Conservation (phyloP, 2,329 filamentous ascomycete genomes). For the Coniella vitis region DNA sequence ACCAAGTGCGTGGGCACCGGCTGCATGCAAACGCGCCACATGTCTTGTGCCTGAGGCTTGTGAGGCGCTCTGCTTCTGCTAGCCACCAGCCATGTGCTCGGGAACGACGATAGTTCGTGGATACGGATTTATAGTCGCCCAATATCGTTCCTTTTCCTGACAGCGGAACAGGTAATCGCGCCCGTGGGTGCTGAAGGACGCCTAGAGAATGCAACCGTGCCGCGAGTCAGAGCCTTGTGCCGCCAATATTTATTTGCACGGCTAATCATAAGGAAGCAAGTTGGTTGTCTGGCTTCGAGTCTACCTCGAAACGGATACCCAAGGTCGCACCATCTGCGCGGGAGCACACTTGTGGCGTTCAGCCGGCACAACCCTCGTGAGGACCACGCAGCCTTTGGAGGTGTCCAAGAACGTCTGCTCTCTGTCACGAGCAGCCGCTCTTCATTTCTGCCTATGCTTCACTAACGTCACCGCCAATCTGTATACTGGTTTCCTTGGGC, state of each 20-base stretch:
- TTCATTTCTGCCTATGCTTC: too few species aligned
- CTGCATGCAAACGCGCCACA: conserved; percentile 7
- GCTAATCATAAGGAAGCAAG: conserved; percentile 6
- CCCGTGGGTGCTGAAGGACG: neutral
- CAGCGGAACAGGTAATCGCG: neutral
- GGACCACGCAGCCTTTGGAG: neutral
- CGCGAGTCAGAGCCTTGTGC: neutral
- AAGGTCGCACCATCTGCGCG: neutral
- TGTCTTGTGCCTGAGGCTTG: conserved; percentile 4
- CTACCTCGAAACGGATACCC: neutral
- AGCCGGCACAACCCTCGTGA: neutral
- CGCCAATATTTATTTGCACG: neutral
- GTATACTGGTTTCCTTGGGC: too few species aligned
- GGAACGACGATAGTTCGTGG: too few species aligned
- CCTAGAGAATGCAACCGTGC: neutral
- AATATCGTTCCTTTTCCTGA: conserved; percentile 1
- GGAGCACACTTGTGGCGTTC: neutral
- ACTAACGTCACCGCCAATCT: too few species aligned
- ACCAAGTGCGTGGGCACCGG: neutral
- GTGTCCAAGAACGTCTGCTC: neutral
- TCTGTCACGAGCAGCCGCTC: too few species aligned
- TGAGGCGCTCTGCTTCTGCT: conserved; percentile 4
- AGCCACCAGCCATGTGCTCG: too few species aligned
- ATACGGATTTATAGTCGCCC: too few species aligned
- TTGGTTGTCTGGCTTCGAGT: conserved; percentile 5